phyloP scores from a whole-genome alignment of 768 basidiomycete genomes.

The Russula griseocarnosa region DNA sequence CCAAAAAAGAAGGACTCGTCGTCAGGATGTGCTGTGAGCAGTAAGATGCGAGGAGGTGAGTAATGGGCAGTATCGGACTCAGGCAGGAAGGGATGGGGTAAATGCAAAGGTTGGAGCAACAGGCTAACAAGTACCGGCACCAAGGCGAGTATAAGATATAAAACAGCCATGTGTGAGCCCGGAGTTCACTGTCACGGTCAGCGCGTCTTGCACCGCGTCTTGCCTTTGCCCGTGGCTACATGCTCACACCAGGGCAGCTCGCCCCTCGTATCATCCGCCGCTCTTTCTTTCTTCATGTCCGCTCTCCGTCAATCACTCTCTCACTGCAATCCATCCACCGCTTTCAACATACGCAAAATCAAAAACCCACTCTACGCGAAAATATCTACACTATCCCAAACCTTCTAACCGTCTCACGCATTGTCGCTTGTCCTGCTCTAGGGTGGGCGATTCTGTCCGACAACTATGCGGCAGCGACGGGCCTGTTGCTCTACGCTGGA shows the following conservation, averaged over 20 bases:
- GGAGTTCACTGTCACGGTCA: no score
- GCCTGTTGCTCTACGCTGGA: conserved; percentile 86
- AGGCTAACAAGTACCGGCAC: conserved; percentile 13
- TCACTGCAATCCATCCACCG: conserved; percentile 5
- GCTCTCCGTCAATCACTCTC: conserved; percentile 2
- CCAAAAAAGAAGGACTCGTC: conserved; percentile 95
- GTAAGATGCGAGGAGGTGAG: conserved; percentile 40
- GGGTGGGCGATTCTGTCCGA: conserved; percentile 85
- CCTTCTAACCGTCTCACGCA: conserved; percentile 79
- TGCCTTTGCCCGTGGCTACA: neutral
- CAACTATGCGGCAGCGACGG: conserved; percentile 76
- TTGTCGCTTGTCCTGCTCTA: conserved; percentile 85
- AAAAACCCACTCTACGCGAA: conserved; percentile 48
- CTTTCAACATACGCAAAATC: conserved; percentile 15
- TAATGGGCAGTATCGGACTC: neutral
- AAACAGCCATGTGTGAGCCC: conserved; percentile 7
- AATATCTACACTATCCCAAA: conserved; percentile 97
- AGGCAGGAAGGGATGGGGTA: neutral
- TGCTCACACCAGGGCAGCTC: neutral
- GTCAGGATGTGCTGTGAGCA: conserved; percentile 91
- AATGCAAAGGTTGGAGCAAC: conserved; percentile 8
- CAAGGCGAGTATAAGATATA: conserved; percentile 10
- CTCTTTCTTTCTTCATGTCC: conserved; percentile 6
- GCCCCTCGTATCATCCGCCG: conserved; percentile 9
- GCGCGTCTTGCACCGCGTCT: neutral